Evolutionary conservation across 2,329 filamentous ascomycete species (phyloP).

Genomic region (Epichloe elymi): DNA sequence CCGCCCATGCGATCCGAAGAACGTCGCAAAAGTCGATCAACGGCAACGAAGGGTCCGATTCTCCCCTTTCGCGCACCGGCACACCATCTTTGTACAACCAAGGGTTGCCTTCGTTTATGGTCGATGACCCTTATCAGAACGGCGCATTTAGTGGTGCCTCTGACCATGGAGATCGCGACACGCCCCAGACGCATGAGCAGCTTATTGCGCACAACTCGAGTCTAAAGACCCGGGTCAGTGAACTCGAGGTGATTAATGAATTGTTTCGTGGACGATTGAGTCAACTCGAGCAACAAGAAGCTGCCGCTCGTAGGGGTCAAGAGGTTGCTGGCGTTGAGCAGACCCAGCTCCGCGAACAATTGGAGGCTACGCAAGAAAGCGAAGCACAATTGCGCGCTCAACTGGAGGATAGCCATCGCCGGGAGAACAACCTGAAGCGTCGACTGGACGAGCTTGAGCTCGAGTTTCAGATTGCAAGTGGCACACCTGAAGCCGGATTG

Average conservation of each 20-base stretch:
- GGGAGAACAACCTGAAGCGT: slow-evolving; percentile 72
- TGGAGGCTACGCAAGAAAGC: slow-evolving; percentile 30
- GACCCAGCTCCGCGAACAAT: slow-evolving; percentile 41
- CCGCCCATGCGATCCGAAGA: slow-evolving; percentile 40
- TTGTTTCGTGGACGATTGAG: slow-evolving; percentile 62
- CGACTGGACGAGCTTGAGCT: slow-evolving; percentile 68
- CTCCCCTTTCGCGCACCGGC: slow-evolving; percentile 65
- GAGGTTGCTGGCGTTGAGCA: slow-evolving; percentile 44
- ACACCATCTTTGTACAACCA: slow-evolving; percentile 66
- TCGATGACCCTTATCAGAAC: slow-evolving; percentile 54
- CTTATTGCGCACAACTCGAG: slow-evolving; percentile 69
- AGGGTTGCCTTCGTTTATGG: slow-evolving; percentile 68
- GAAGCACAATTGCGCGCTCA: slow-evolving; percentile 41
- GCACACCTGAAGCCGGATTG: slow-evolving; percentile 5
- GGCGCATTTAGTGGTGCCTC: slow-evolving; percentile 17
- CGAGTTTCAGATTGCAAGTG: slow-evolving; percentile 29
- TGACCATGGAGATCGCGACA: slow-evolving; percentile 49
- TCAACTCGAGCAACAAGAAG: slow-evolving; percentile 69
- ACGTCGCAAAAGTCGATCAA: slow-evolving; percentile 60
- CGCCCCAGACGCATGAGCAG: slow-evolving; percentile 66
- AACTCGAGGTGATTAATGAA: slow-evolving; percentile 89
- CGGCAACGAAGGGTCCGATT: slow-evolving; percentile 62
- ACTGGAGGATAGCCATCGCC: slow-evolving; percentile 62
- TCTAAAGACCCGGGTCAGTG: slow-evolving; percentile 88
- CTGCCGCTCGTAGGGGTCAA: slow-evolving; percentile 47